Conservation (phyloP, 192 early-diverging fungal genomes). For the Glomus cerebriforme region DNA sequence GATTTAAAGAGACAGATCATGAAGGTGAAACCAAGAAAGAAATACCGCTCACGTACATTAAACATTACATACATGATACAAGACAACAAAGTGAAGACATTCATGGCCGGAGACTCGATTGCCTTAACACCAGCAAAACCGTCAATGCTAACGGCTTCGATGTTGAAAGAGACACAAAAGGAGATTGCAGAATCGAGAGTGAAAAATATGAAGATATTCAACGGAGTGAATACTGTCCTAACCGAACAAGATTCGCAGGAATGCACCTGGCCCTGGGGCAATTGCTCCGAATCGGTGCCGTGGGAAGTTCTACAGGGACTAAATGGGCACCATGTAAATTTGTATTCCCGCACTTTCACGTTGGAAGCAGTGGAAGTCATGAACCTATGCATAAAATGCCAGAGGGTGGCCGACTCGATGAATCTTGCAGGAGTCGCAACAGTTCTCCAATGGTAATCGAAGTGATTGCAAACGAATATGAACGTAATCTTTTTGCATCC, state of each 20-base stretch:
- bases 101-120: neutral
- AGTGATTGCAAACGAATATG: neutral
- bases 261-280: neutral
- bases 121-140: too few relatives aligned
- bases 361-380: neutral
- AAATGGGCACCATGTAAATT: neutral
- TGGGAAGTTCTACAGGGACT: neutral
- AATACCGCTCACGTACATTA: neutral
- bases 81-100: neutral
- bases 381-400: neutral
- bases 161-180: too few relatives aligned
- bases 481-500: neutral
- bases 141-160: too few relatives aligned
- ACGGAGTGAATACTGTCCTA: neutral
- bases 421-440: neutral
- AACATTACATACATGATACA: neutral
- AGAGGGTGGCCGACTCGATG: too few relatives aligned
- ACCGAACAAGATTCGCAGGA: neutral
- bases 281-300: neutral
- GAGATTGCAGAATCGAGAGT: too few relatives aligned
- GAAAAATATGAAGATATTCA: neutral
- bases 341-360: neutral
- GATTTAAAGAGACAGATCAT: too few relatives aligned
- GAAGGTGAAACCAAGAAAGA: too few relatives aligned
- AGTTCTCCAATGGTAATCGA: neutral